A percentile compares a stretch with the other conserved stretches of the same genome.
phyloP scores from a whole-genome alignment of 768 basidiomycete species.

The Termitomyces sp. region DNA sequence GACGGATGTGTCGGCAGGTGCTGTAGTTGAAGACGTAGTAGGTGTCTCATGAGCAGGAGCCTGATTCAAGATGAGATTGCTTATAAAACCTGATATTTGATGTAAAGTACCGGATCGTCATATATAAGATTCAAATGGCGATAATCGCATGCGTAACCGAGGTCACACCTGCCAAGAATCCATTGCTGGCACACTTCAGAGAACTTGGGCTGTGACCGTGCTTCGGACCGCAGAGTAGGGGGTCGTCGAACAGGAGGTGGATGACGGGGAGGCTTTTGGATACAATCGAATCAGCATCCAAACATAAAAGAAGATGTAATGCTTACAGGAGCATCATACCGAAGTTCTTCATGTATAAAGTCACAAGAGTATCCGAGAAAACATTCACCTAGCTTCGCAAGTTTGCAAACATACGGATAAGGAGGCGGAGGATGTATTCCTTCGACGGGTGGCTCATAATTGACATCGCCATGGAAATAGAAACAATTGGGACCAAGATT shows the following conservation, averaged over 20 bases:
- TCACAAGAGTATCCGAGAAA: conserved; percentile 8
- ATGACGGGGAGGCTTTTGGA: background rate
- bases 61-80: background rate
- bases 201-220: conserved; percentile 14
- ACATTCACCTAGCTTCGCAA: conserved; percentile 3
- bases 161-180: conserved; percentile 23
- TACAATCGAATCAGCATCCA: background rate
- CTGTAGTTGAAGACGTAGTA: background rate
- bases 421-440: conserved; percentile 15
- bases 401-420: conserved; percentile 1
- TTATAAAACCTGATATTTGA: no score
- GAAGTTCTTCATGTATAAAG: conserved; percentile 9
- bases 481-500: conserved; percentile 6
- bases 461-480: conserved; percentile 12
- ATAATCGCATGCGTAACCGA: conserved; percentile 19
- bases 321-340: conserved; percentile 10
- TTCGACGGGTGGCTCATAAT: conserved; percentile 12
- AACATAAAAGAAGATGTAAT: background rate
- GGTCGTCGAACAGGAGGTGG: background rate
- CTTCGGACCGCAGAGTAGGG: background rate
- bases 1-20: background rate
- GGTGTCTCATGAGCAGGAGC: background rate
- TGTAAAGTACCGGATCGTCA: conserved; percentile 12
- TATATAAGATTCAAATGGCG: conserved; percentile 23
- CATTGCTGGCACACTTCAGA: conserved; percentile 23